phyloP scores from a whole-genome alignment of 2,329 filamentous ascomycete genomes.

The Ascocoryne sarcoides region DNA sequence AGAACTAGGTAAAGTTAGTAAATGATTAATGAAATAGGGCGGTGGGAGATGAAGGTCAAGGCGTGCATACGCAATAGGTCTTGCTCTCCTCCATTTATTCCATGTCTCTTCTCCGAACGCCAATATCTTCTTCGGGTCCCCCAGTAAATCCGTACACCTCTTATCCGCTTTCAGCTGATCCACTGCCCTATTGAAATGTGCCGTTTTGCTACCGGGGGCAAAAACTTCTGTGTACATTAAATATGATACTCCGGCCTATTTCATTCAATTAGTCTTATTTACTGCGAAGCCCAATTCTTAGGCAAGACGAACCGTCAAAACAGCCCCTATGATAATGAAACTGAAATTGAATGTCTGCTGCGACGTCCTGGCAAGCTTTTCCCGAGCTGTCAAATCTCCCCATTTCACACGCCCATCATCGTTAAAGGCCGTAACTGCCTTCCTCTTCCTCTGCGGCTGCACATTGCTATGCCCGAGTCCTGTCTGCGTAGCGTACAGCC shows the following conservation, averaged over 20 bases:
- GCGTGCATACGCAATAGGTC: conserved; percentile 46
- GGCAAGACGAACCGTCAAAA: conserved; percentile 55
- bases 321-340: conserved; percentile 64
- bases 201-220: conserved; percentile 74
- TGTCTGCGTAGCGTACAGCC: conserved; percentile 51
- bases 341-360: conserved; percentile 88
- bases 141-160: conserved; percentile 64
- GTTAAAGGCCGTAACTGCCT: conserved; percentile 72
- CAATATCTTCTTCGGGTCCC: conserved; percentile 63
- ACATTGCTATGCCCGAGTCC: conserved; percentile 29
- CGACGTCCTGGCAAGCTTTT: conserved; percentile 77
- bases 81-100: conserved; percentile 69
- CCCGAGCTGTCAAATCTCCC: conserved; percentile 62
- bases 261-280: conserved; percentile 7
- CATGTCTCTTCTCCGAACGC: conserved; percentile 74
- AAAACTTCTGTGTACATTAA: conserved; percentile 78
- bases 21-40: neutral
- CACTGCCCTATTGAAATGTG: conserved; percentile 81
- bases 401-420: conserved; percentile 79
- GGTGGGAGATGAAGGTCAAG: no score
- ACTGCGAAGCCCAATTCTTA: neutral
- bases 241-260: conserved; percentile 65
- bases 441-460: conserved; percentile 37
- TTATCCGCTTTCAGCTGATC: conserved; percentile 66
- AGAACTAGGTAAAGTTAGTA: conserved; percentile 42